Base-by-base conservation (phyloP, 768 basidiomycete species). In the Xerocomellus chrysenteron region DNA sequence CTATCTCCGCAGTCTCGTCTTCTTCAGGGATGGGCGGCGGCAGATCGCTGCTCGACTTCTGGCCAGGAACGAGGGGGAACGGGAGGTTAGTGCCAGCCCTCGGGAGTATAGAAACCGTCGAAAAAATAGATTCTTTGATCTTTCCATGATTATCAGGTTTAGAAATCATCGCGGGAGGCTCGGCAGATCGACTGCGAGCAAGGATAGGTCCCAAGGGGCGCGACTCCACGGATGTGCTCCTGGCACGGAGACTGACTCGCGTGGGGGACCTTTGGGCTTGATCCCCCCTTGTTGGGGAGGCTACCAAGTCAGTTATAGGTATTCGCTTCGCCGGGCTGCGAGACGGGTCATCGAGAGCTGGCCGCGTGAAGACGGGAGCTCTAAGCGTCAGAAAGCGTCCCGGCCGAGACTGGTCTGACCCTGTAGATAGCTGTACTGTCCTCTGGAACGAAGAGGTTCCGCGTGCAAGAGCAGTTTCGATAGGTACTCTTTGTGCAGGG, bases 401-500 rank as follows among this genome's bases (percentile, higher is more conserved):
- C n/a, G 42, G 19, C 7, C 61, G 58, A 56, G 54, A 44, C n/a
- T 54, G 62, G 12, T 70, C 72, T 35, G 67, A 56, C 16, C 39
- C 55, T 11, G 54, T 52, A 44, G 73, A 69, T 14, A 78, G 61
- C 26, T 75, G 76, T 39, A 69, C 65, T 5, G 73, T 73, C 59
- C 81, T 83, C 57, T 77, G 73, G 3, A 80, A 74, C 0, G 83
- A 84, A 21, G 81, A 65, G 53, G 78, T 77, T 5, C 82, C 82
- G 43, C 78, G 75, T 9, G 73, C 71, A 55, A 84, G 70, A 3
- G 80, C 82, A 58, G 83, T 71, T 39, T 77, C 71, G 7, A 88
- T 76, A 16, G 82, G 80, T 47, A 90, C 80, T 55, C 88, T 78
- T 46, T 82, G 80, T 2, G 88, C 87, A 40, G 88, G 88, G 5